Conservation (phyloP, 495 filamentous ascomycete genomes). For the Cercophora newfieldiana region DNA sequence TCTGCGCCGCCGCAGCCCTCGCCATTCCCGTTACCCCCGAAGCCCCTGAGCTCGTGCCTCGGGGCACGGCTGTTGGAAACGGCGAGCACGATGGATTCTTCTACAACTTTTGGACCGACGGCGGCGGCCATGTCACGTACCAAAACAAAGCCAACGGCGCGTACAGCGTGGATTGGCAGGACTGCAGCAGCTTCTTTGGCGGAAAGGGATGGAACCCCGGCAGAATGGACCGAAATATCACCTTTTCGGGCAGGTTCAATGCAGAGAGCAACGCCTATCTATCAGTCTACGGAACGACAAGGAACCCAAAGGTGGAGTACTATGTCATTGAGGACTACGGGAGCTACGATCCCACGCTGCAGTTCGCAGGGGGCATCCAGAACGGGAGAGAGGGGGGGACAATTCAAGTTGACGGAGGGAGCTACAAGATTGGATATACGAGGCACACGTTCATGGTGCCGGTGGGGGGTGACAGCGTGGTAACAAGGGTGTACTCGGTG, state of each 20-base stretch:
- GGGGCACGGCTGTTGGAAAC: neutral
- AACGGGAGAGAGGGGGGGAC: neutral
- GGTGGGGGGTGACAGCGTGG: neutral
- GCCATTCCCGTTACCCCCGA: neutral
- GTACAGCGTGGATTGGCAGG: neutral
- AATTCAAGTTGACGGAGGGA: neutral
- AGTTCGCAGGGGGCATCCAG: neutral
- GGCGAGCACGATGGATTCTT: constrained; percentile 10
- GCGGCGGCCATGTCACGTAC: neutral
- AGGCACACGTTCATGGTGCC: neutral
- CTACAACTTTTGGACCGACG: constrained; percentile 12
- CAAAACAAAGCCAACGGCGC: neutral
- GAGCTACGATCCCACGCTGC: neutral
- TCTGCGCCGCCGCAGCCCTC: neutral
- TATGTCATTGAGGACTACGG: constrained; percentile 8
- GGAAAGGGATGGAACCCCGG: constrained; percentile 11
- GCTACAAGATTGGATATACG: neutral
- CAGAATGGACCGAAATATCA: neutral
- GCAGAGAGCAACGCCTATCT: neutral
- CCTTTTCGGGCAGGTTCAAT: neutral
- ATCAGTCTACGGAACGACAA: constrained; percentile 7
- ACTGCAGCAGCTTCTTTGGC: constrained; percentile 13
- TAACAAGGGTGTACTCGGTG: neutral
- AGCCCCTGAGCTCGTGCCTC: neutral
- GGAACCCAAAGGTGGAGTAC: neutral